Conservation (phyloP, 805 yeast genomes). For the Starmera amethionina region DNA sequence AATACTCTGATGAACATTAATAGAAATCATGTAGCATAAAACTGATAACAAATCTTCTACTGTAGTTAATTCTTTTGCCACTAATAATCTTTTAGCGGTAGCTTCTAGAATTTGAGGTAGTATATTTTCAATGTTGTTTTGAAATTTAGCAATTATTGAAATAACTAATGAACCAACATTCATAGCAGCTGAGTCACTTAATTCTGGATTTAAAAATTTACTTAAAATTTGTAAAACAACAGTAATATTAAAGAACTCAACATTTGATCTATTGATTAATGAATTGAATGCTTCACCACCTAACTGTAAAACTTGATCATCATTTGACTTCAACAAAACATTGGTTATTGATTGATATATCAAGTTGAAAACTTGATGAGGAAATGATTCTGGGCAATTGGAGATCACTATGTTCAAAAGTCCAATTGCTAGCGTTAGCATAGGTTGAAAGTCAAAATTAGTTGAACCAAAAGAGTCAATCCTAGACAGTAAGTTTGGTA, state of each 20-base stretch:
- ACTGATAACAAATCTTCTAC: slow-evolving; percentile 71
- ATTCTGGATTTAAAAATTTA: slow-evolving; percentile 57
- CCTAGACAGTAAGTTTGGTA: slow-evolving; percentile 40
- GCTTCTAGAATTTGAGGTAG: slow-evolving; percentile 58
- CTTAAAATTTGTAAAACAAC: slow-evolving; percentile 54
- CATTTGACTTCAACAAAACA: slow-evolving; percentile 35
- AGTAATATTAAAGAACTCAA: slow-evolving; percentile 9
- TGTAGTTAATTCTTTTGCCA: slow-evolving; percentile 62
- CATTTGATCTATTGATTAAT: slow-evolving; percentile 34
- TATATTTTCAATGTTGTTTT: slow-evolving; percentile 23
- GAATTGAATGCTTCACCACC: slow-evolving; percentile 68
- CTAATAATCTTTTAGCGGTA: slow-evolving; percentile 53
- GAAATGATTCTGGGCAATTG: slow-evolving; percentile 30
- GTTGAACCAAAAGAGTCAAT: slow-evolving; percentile 16
- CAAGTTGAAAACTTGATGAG: slow-evolving; percentile 29
- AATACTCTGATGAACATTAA: slow-evolving; percentile 54
- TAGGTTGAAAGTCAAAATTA: slow-evolving; percentile 45
- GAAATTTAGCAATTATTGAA: slow-evolving; percentile 46
- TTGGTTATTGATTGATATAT: slow-evolving; percentile 31
- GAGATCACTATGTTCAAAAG: slow-evolving; percentile 39
- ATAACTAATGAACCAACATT: slow-evolving; percentile 61
- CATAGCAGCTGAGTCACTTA: slow-evolving; percentile 75
- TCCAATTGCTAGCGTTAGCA: slow-evolving; percentile 48
- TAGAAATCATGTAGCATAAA: slow-evolving; percentile 58
- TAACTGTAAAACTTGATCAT: slow-evolving; percentile 68